Percentiles rank a stretch among this genome's conserved stretches.
These are phyloP conservation scores for Microcos paniculata DNA, from an alignment of 345 rosid species.

Conservation along the genomic window DNA sequence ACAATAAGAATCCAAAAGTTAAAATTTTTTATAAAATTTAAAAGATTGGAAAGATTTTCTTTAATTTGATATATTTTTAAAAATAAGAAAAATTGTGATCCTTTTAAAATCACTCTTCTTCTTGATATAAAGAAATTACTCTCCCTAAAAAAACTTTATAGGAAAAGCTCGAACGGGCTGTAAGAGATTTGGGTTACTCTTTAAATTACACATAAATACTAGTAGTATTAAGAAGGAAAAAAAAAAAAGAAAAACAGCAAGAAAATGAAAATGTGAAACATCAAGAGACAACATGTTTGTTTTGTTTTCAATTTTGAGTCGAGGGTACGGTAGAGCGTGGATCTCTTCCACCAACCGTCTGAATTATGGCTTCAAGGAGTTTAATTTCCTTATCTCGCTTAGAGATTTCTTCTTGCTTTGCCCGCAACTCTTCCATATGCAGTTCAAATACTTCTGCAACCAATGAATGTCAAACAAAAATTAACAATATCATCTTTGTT, in stretches of 20 bases:
- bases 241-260: neutral
- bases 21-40: too few species aligned
- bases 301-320: too few species aligned
- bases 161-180: too few species aligned
- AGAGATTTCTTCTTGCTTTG: slow-evolving; percentile 82
- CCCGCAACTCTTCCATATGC: slow-evolving; percentile 87
- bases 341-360: slow-evolving; percentile 79
- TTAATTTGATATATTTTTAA: too few species aligned
- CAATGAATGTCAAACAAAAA: neutral
- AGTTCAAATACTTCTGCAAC: slow-evolving; percentile 87
- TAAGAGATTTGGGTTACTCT: neutral
- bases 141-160: too few species aligned
- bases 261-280: neutral
- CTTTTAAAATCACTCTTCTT: too few species aligned
- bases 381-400: slow-evolving; percentile 85
- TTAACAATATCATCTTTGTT: neutral
- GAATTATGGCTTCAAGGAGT: slow-evolving; percentile 92
- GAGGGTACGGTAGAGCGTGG: slow-evolving; percentile 22
- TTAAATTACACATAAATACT: neutral
- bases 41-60: too few species aligned
- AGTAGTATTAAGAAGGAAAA: too few species aligned
- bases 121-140: too few species aligned
- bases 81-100: too few species aligned
- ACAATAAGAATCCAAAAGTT: too few species aligned
- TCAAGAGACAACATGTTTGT: neutral